phyloP scores from a whole-genome alignment of 208 protist genomes.

The Leishmania mexicana region DNA sequence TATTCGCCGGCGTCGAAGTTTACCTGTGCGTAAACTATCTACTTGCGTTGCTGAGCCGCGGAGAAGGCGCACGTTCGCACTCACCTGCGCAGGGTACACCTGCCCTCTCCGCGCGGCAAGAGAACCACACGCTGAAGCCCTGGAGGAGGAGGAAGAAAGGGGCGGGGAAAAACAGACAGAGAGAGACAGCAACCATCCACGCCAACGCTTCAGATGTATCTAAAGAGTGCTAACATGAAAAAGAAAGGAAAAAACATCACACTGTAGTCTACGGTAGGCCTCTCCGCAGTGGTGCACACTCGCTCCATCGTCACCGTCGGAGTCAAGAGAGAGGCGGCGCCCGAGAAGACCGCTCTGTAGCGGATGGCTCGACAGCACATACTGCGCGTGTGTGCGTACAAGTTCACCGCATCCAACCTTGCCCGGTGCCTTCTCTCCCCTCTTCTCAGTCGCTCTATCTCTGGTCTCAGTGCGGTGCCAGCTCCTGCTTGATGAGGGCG shows the following conservation, averaged over 20 bases:
- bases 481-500: conserved; percentile 30
- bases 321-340: background rate
- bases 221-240: background rate
- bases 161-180: background rate
- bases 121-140: background rate
- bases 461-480: background rate
- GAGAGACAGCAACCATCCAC: background rate
- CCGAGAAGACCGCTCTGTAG: background rate
- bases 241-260: background rate
- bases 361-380: background rate
- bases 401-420: background rate
- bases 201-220: background rate
- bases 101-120: background rate
- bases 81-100: background rate
- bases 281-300: background rate
- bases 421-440: background rate
- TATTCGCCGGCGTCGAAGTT: background rate
- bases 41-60: background rate
- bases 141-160: background rate
- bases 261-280: background rate
- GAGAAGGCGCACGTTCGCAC: background rate
- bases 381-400: background rate
- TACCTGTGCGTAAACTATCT: background rate
- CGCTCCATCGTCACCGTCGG: background rate
- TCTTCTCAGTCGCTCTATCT: background rate